Conservation (phyloP, 345 rosid species). For the Linum tenue region DNA sequence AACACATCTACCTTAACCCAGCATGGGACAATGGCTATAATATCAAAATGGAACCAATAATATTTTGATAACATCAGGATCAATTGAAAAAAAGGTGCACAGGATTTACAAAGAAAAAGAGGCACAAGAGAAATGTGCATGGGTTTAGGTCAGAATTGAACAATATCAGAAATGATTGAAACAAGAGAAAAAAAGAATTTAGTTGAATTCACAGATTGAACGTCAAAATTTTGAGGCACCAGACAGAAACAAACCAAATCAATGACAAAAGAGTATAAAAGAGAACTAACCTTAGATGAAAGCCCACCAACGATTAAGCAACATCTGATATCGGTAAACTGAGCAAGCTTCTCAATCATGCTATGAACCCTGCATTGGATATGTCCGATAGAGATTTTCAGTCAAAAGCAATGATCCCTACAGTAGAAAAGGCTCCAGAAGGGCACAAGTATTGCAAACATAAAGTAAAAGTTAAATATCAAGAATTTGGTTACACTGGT, state of each 20-base stretch:
- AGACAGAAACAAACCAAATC: neutral
- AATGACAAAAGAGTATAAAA: neutral
- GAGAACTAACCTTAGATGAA: conserved; percentile 57
- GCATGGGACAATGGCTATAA: neutral
- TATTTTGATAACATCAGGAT: neutral
- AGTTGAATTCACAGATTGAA: neutral
- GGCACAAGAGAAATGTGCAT: neutral
- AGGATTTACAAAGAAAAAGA: neutral
- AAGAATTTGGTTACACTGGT: neutral
- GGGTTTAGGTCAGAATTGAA: neutral
- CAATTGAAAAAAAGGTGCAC: neutral
- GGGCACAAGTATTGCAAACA: neutral
- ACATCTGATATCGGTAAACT: conserved; percentile 81
- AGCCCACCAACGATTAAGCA: conserved; percentile 94
- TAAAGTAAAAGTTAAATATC: neutral
- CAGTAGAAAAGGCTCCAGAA: neutral
- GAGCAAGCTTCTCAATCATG: conserved; percentile 81
- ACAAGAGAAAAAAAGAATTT: neutral
- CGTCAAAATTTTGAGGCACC: neutral
- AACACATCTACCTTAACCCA: neutral
- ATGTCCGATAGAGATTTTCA: neutral
- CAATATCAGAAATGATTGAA: neutral
- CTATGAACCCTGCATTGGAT: conserved; percentile 71
- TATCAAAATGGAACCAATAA: neutral
- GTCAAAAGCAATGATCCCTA: neutral